Evolutionary conservation across 1,284 basidiomycete species (phyloP).

Genomic region (Garcileccinum viscosum): DNA sequence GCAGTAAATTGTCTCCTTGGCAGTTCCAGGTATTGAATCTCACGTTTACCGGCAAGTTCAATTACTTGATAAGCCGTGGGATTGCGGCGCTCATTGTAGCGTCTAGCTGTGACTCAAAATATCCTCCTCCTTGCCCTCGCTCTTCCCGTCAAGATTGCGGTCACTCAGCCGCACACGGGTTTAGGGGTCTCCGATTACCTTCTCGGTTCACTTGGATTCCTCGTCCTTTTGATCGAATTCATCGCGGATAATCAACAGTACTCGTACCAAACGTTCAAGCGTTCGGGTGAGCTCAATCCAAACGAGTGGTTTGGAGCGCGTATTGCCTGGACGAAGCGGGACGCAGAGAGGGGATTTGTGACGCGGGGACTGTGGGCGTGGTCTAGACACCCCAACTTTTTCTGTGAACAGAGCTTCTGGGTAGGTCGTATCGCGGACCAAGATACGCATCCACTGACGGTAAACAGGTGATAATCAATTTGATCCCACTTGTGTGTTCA

Average conservation of each 20-base stretch:
- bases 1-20: slow-evolving; percentile 67
- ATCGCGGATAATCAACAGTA: slow-evolving; percentile 92
- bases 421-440: slow-evolving; percentile 46
- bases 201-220: slow-evolving; percentile 65
- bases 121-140: slow-evolving; percentile 80
- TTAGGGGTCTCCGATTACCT: slow-evolving; percentile 70
- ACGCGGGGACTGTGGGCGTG: slow-evolving; percentile 87
- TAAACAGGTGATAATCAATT: slow-evolving; percentile 65
- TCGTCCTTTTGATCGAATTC: slow-evolving; percentile 75
- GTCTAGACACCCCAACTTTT: slow-evolving; percentile 90
- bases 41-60: slow-evolving; percentile 71
- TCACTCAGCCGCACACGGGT: slow-evolving; percentile 59
- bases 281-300: slow-evolving; percentile 49
- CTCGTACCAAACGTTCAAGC: slow-evolving; percentile 84
- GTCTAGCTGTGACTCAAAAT: slow-evolving; percentile 74
- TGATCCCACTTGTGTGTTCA: slow-evolving; percentile 67
- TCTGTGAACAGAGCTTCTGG: slow-evolving; percentile 91
- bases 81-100: slow-evolving; percentile 4
- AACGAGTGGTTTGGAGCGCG: slow-evolving; percentile 71
- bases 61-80: neutral
- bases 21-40: slow-evolving; percentile 85
- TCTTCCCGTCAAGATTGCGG: slow-evolving; percentile 62
- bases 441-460: neutral
- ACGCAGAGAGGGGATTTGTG: slow-evolving; percentile 82
- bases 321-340: slow-evolving; percentile 67